Conservation (phyloP, 2,329 filamentous ascomycete species). For the Colletotrichum plurivorum region DNA sequence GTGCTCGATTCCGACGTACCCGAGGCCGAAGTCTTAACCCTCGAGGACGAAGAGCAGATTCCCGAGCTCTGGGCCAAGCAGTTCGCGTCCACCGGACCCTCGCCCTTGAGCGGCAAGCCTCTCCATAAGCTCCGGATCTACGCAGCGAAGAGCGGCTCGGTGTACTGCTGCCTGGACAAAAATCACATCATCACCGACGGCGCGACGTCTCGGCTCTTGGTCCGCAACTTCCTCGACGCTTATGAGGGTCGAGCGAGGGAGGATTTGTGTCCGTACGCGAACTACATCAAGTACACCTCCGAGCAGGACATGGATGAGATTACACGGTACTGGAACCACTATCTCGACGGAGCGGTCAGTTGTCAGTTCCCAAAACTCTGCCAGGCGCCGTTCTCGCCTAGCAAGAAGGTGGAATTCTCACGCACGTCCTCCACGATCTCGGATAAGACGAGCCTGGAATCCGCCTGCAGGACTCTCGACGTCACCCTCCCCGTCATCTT, state of each 20-base stretch:
- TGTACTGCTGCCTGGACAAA: slow-evolving; percentile 25
- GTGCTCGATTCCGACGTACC: background rate
- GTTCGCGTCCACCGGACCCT: background rate
- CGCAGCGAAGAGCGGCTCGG: background rate
- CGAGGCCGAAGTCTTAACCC: background rate
- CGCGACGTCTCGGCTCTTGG: slow-evolving; percentile 20
- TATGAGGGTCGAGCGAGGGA: background rate
- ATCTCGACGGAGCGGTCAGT: background rate
- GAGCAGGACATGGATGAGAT: slow-evolving; percentile 8
- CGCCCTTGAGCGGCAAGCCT: background rate
- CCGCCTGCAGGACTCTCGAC: slow-evolving; percentile 51
- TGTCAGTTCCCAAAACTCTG: slow-evolving; percentile 6
- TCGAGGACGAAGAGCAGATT: background rate
- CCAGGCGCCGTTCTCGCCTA: background rate
- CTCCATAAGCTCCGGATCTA: slow-evolving; percentile 11
- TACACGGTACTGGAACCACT: slow-evolving; percentile 7
- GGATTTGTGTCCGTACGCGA: slow-evolving; percentile 1
- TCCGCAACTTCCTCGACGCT: slow-evolving; percentile 8
- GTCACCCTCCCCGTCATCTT: slow-evolving; percentile 82
- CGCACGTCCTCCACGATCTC: background rate
- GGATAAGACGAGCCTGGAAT: background rate
- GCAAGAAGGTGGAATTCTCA: background rate
- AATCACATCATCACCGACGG: slow-evolving; percentile 34
- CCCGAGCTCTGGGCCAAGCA: background rate
- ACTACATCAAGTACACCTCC: slow-evolving; percentile 15